Evolutionary conservation across 805 yeast species (phyloP).

Genomic region (Candida argentea): DNA sequence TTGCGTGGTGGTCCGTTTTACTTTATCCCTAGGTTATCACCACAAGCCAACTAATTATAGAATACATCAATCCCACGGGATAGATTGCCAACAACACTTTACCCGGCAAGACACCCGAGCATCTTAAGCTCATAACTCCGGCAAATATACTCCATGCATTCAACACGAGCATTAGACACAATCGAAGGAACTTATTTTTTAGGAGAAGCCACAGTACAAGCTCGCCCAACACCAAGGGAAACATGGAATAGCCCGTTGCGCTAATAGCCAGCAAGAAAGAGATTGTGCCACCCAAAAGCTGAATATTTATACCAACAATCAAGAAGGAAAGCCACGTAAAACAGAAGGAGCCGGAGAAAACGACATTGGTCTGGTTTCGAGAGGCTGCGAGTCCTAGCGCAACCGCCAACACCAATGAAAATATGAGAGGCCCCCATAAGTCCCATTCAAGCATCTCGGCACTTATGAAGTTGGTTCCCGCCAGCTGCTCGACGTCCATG

Average conservation of each 20-base stretch:
- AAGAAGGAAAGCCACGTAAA: slow-evolving; percentile 55
- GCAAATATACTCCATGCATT: slow-evolving; percentile 58
- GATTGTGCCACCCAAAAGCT: slow-evolving; percentile 50
- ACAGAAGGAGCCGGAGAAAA: slow-evolving; percentile 56
- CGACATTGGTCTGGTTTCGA: slow-evolving; percentile 34
- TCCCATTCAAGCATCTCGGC: slow-evolving; percentile 42
- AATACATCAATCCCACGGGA: slow-evolving; percentile 56
- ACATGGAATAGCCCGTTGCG: slow-evolving; percentile 60
- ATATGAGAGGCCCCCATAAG: slow-evolving; percentile 64
- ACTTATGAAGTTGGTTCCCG: slow-evolving; percentile 8
- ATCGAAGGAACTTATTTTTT: slow-evolving; percentile 38
- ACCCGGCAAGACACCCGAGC: slow-evolving; percentile 57
- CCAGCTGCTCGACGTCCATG: background rate
- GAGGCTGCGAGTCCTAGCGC: slow-evolving; percentile 40
- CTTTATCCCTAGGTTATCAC: slow-evolving; percentile 53
- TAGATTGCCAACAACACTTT: slow-evolving; percentile 53
- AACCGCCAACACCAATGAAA: slow-evolving; percentile 46
- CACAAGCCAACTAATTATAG: slow-evolving; percentile 56
- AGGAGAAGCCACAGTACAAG: slow-evolving; percentile 36
- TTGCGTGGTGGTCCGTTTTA: too few relatives aligned
- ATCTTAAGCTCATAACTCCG: slow-evolving; percentile 49
- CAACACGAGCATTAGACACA: slow-evolving; percentile 35
- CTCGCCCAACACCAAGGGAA: slow-evolving; percentile 52
- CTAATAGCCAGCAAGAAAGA: slow-evolving; percentile 61
- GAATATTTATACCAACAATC: slow-evolving; percentile 54